Percentiles rank a stretch among this genome's conserved stretches.
phyloP scores from a whole-genome alignment of 331 rosid genomes.

The Prunus yedoensis region DNA sequence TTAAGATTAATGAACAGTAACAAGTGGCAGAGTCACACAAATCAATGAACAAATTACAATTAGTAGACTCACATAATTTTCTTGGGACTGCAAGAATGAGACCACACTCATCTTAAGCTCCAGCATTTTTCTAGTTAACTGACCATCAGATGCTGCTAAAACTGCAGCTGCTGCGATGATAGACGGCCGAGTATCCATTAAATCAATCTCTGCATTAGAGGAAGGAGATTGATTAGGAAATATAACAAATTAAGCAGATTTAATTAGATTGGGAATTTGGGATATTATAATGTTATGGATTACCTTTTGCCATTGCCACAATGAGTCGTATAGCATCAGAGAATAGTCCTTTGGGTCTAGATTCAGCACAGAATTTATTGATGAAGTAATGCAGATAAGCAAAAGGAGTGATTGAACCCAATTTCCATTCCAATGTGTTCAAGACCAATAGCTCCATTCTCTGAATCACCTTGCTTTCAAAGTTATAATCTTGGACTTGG shows the following conservation, averaged over 20 bases:
- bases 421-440: constrained; percentile 67
- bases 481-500: constrained; percentile 40
- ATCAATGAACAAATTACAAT: background rate
- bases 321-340: constrained; percentile 49
- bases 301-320: constrained; percentile 58
- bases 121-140: constrained; percentile 46
- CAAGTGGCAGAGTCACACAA: constrained; percentile 5
- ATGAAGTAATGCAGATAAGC: constrained; percentile 59
- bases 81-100: constrained; percentile 53
- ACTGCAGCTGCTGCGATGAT: constrained; percentile 77
- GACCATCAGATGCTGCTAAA: constrained; percentile 57
- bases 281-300: background rate
- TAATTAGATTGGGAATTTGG: background rate
- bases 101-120: constrained; percentile 53
- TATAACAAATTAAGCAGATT: background rate
- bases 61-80: constrained; percentile 54
- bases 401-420: constrained; percentile 77
- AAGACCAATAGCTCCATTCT: constrained; percentile 69
- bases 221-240: constrained; percentile 13
- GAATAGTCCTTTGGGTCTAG: constrained; percentile 40
- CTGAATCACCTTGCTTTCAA: constrained; percentile 54
- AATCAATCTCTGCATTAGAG: constrained; percentile 49
- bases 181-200: constrained; percentile 64
- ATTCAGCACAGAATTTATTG: constrained; percentile 44
- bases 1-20: constrained; percentile 8